Conservation (phyloP, 2,329 filamentous ascomycete species). For the Fusarium heterosporum region DNA sequence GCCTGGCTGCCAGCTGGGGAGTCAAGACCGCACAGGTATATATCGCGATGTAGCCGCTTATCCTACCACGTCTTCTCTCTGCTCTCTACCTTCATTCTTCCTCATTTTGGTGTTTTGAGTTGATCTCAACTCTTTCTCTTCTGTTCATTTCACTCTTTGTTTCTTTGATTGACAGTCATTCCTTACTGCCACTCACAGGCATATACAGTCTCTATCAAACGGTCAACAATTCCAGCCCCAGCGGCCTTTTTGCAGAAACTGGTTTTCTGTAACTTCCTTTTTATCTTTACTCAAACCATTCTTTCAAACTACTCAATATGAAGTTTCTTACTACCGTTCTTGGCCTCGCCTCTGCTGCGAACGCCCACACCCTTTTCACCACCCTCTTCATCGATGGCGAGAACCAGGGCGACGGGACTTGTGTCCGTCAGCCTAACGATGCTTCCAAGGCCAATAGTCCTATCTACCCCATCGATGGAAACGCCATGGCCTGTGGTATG, state of each 20-base stretch:
- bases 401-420: constrained; percentile 77
- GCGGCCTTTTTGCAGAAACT: constrained; percentile 41
- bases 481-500: constrained; percentile 78
- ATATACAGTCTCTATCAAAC: constrained; percentile 21
- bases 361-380: constrained; percentile 72
- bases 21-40: constrained; percentile 28
- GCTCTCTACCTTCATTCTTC: constrained; percentile 32
- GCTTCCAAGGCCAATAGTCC: constrained; percentile 66
- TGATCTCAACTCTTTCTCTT: constrained; percentile 25
- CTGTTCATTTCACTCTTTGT: constrained; percentile 27
- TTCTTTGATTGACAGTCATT: constrained; percentile 40
- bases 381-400: constrained; percentile 71
- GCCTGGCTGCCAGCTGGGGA: constrained; percentile 11
- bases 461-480: constrained; percentile 66
- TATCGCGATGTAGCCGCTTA: constrained; percentile 31
- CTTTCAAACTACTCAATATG: constrained; percentile 54
- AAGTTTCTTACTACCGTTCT: constrained; percentile 50
- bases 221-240: constrained; percentile 34
- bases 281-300: constrained; percentile 1
- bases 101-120: constrained; percentile 35
- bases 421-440: constrained; percentile 73
- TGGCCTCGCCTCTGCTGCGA: constrained; percentile 54
- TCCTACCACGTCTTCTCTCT: constrained; percentile 9
- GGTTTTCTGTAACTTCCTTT: constrained; percentile 38
- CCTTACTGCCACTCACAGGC: constrained; percentile 30